These are phyloP conservation scores for Mortierella polycephala DNA, from an alignment of 371 early-diverging fungal species.

Conservation along the genomic window DNA sequence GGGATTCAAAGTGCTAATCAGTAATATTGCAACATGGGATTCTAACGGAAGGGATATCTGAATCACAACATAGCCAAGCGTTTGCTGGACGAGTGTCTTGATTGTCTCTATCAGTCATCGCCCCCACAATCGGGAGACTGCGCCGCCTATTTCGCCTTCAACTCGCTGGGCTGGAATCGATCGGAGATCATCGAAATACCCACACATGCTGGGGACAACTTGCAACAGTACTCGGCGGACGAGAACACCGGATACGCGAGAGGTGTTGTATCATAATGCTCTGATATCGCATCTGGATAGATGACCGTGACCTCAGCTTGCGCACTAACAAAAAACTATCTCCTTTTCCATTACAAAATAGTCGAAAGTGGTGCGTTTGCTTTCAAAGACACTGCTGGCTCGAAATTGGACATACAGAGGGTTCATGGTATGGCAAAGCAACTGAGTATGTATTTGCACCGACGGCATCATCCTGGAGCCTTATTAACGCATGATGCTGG, in stretches of 20 bases:
- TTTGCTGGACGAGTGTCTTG: slow-evolving; percentile 56
- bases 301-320: too few species aligned
- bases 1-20: neutral
- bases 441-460: neutral
- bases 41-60: too few species aligned
- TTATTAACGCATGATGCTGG: too few species aligned
- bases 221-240: slow-evolving; percentile 61
- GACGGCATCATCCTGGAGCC: neutral
- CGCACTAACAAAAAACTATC: neutral
- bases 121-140: slow-evolving; percentile 1
- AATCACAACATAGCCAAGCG: slow-evolving; percentile 18
- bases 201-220: slow-evolving; percentile 20
- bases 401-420: slow-evolving; percentile 5
- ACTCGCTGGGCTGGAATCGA: slow-evolving; percentile 85
- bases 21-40: too few species aligned
- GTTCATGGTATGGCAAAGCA: slow-evolving; percentile 13
- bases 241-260: slow-evolving; percentile 57
- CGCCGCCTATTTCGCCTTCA: slow-evolving; percentile 72
- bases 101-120: slow-evolving; percentile 27
- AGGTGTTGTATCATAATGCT: slow-evolving; percentile 4
- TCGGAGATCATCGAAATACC: slow-evolving; percentile 76
- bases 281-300: too few species aligned
- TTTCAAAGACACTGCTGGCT: slow-evolving; percentile 13
- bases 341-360: neutral
- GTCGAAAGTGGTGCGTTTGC: slow-evolving; percentile 25